Percentiles rank a stretch among this genome's conserved stretches.
Evolutionary conservation across 805 yeast genomes (phyloP).

Genomic region (Yarrowia osloensis): DNA sequence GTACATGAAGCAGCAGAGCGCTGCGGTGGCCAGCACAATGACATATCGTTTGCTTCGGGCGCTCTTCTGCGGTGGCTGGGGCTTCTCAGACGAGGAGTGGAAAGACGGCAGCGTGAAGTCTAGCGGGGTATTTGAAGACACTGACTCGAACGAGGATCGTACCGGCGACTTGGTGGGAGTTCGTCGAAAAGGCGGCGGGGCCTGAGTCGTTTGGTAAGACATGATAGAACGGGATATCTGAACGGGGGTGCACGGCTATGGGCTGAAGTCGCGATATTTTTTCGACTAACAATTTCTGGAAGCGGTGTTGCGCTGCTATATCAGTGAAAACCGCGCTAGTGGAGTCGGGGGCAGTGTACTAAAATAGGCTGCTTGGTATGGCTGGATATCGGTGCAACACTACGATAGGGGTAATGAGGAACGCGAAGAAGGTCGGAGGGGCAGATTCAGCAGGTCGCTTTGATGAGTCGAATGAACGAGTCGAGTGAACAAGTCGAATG

Average conservation of each 20-base stretch:
- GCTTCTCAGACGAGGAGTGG: background rate
- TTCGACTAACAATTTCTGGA: background rate
- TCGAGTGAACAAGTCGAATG: background rate
- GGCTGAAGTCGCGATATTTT: background rate
- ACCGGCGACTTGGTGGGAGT: slow-evolving; percentile 28
- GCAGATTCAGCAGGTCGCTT: too few species aligned
- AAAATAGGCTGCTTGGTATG: background rate
- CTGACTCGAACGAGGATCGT: slow-evolving; percentile 7
- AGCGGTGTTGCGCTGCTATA: background rate
- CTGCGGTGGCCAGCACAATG: background rate
- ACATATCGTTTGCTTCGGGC: background rate
- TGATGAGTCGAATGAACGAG: background rate
- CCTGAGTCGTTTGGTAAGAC: slow-evolving; percentile 26
- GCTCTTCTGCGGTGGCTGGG: background rate
- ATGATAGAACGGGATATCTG: background rate
- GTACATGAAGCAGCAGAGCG: slow-evolving; percentile 9
- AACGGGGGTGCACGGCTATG: background rate
- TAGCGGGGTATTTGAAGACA: background rate
- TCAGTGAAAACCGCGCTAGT: background rate
- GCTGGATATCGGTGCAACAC: background rate
- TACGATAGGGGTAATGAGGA: background rate
- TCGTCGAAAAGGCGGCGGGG: slow-evolving; percentile 18
- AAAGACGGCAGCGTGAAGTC: slow-evolving; percentile 14
- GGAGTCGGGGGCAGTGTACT: slow-evolving; percentile 1
- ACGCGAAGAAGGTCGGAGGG: background rate